Evolutionary conservation across 2,329 filamentous ascomycete species (phyloP), one percentile per base, ranked within the genome.

Genomic region (Podosphaera aphanis): DNA sequence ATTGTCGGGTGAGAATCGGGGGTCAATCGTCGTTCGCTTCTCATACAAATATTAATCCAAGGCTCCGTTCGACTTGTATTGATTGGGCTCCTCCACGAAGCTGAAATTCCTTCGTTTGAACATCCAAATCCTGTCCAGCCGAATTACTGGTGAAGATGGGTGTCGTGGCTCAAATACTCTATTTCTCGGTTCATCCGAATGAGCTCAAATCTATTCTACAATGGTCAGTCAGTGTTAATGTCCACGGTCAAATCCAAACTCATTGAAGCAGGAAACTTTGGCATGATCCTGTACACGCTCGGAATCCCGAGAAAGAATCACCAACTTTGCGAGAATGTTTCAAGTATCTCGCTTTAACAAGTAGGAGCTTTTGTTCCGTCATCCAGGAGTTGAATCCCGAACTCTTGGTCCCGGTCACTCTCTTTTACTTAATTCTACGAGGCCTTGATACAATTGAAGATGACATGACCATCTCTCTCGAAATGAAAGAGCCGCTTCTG

Each of bases 371-470:
- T 63, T 70, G 79, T 45, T 71, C 84, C 41, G 90, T 98, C 59
- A 98, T 98, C 52, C 77, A 93, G 64, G 90, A 98, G 65, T 73
- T 98, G 38, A 86, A 94, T 60, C 85, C 85, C 1, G 88, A 98
- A 64, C 76, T 98, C 27, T 74, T 95, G 31, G 74, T 94, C 36
- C 85, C 90, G 20, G 72, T 95, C 40, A 77, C 79, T 47, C 68
- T 95, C 8, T 98, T 98, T 70, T 98, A 98, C 66, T 74, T 98
- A 23, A 74, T 84, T 45, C 71, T 98, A 46, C 83, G 90, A 49
- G 90, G 83, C 41, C 73, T 98, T 44, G 90, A 98, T 63, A 98
- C 90, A n/a, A 83, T 98, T 49, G 90, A 98, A 64, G 90, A 98
- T 68, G 90, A 98, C 63, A 95, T 94, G 77, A 93, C 85, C 4